These are phyloP conservation scores for Bryopsis sp. DNA, from an alignment of 139 green algal genomes.

Conservation along the genomic window DNA sequence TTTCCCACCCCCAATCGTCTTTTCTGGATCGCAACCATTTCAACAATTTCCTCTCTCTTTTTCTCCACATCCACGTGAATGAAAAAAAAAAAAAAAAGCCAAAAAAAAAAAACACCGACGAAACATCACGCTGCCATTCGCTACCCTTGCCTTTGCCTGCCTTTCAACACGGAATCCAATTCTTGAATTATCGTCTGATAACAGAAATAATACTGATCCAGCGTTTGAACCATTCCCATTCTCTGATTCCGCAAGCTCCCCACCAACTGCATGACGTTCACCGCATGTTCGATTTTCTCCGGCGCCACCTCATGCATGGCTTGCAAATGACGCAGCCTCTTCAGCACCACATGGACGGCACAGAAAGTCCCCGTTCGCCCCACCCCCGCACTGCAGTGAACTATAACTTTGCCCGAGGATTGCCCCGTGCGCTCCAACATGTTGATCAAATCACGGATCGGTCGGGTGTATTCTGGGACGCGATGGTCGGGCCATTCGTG, in stretches of 20 bases:
- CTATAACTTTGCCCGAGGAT: neutral
- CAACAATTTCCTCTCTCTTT: too few species aligned
- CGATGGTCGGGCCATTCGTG: constrained; percentile 54
- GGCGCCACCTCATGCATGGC: neutral
- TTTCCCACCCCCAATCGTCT: too few species aligned
- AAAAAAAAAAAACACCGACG: too few species aligned
- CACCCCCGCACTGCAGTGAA: constrained; percentile 68
- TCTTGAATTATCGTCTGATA: constrained; percentile 46
- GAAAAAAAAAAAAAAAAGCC: too few species aligned
- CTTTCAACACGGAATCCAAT: constrained; percentile 24
- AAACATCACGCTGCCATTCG: too few species aligned
- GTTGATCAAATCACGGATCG: constrained; percentile 33
- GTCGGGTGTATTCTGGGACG: constrained; percentile 29
- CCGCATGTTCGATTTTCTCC: constrained; percentile 23
- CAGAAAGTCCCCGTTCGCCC: constrained; percentile 76
- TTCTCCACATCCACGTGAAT: too few species aligned
- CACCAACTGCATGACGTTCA: constrained; percentile 58
- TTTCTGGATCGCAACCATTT: too few species aligned
- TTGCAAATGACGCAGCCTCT: constrained; percentile 38
- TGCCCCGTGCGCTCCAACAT: constrained; percentile 23
- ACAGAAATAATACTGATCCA: constrained; percentile 70
- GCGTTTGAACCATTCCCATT: constrained; percentile 82
- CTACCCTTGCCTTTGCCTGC: constrained; percentile 4
- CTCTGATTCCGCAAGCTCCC: constrained; percentile 57
- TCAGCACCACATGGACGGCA: constrained; percentile 63